Evolutionary conservation across 805 yeast species (phyloP).

Genomic region (Hanseniaspora guilliermondii): DNA sequence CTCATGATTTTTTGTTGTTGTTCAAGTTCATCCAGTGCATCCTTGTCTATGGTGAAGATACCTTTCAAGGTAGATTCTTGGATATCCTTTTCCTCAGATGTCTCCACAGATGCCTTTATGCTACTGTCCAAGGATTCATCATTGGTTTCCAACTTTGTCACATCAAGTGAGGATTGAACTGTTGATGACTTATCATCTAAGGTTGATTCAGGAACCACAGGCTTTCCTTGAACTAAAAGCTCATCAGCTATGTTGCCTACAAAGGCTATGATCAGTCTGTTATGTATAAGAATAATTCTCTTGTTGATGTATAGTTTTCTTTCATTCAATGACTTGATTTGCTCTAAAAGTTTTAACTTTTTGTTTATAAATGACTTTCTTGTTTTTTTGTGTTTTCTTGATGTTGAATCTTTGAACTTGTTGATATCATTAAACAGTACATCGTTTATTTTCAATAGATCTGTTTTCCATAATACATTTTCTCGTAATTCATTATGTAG

Average conservation of each 20-base stretch:
- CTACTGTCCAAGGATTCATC: background rate
- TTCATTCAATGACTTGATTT: background rate
- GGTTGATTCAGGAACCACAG: background rate
- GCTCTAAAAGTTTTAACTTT: background rate
- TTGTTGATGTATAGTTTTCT: conserved; percentile 5
- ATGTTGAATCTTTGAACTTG: conserved; percentile 74
- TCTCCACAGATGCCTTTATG: background rate
- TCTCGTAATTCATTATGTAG: conserved; percentile 49
- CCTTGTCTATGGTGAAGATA: conserved; percentile 38
- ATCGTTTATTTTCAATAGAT: conserved; percentile 37
- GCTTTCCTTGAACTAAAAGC: background rate
- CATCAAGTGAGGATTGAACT: background rate
- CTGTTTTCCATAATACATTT: conserved; percentile 7
- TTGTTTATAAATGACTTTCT: background rate
- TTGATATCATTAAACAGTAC: conserved; percentile 48
- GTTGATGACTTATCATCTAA: background rate
- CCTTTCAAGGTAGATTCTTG: conserved; percentile 54
- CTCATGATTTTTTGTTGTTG: conserved; percentile 29
- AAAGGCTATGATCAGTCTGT: conserved; percentile 67
- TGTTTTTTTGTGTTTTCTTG: conserved; percentile 50
- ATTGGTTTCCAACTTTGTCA: background rate
- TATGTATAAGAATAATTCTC: conserved; percentile 45
- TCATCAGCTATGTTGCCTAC: conserved; percentile 51
- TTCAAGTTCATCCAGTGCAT: conserved; percentile 28
- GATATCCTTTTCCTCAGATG: conserved; percentile 53